Evolutionary conservation across 768 basidiomycete species (phyloP).

Genomic region (Chalciporus pseudorubinellus): DNA sequence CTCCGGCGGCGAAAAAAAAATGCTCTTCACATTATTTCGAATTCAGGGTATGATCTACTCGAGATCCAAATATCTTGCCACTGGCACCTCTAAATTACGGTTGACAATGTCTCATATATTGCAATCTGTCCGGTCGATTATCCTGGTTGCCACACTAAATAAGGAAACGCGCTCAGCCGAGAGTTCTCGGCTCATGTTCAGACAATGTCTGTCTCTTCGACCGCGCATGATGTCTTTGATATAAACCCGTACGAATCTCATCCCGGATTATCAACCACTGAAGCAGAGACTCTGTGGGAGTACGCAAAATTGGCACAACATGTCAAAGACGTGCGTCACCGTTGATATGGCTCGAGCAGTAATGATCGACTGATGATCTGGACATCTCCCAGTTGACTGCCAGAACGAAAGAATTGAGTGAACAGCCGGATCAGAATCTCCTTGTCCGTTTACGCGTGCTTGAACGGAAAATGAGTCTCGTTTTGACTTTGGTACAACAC

Average conservation of each 20-base stretch:
- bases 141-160: background rate
- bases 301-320: constrained; percentile 85
- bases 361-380: background rate
- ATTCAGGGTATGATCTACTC: too few relatives aligned
- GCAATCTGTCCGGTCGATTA: constrained; percentile 5
- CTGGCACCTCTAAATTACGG: too few relatives aligned
- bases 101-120: background rate
- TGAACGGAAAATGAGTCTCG: constrained; percentile 94
- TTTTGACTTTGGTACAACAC: constrained; percentile 76
- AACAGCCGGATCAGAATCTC: constrained; percentile 75
- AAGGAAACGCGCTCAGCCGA: too few relatives aligned
- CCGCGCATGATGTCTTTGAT: constrained; percentile 42
- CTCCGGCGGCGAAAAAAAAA: background rate
- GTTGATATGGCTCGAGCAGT: background rate
- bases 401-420: constrained; percentile 66
- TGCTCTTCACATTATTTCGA: too few relatives aligned
- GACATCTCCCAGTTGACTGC: constrained; percentile 49
- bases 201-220: constrained; percentile 20
- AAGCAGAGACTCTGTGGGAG: constrained; percentile 87
- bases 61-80: background rate
- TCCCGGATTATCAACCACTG: constrained; percentile 59
- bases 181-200: too few relatives aligned
- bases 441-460: constrained; percentile 73
- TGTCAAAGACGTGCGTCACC: constrained; percentile 63
- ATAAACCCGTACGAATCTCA: constrained; percentile 75